Evolutionary conservation across 2,329 filamentous ascomycete species (phyloP).

Genomic region (Colletotrichum sojae): DNA sequence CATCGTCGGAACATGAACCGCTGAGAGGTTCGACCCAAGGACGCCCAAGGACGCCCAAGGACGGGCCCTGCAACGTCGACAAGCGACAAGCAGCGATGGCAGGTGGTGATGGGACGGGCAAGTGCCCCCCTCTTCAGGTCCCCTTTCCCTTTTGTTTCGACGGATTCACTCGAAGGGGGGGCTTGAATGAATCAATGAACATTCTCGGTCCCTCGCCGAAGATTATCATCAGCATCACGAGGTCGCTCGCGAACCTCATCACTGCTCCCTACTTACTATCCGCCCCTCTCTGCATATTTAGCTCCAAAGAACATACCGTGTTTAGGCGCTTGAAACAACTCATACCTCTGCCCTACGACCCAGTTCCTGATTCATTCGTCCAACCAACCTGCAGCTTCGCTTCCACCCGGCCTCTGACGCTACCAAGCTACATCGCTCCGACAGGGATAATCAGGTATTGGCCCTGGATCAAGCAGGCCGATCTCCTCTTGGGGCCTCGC

Average conservation of each 20-base stretch:
- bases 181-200: too few relatives aligned
- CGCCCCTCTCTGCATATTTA: slow-evolving; percentile 20
- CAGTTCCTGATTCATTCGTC: slow-evolving; percentile 32
- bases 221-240: neutral
- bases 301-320: neutral
- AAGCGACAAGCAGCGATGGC: slow-evolving; percentile 7
- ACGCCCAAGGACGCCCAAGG: slow-evolving; percentile 30
- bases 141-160: too few relatives aligned
- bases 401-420: slow-evolving; percentile 38
- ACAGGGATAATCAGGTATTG: slow-evolving; percentile 42
- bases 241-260: slow-evolving; percentile 1
- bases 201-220: too few relatives aligned
- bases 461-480: slow-evolving; percentile 37
- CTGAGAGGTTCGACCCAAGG: slow-evolving; percentile 28
- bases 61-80: slow-evolving; percentile 35
- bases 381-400: slow-evolving; percentile 33
- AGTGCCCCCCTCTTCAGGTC: neutral
- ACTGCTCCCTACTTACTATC: neutral
- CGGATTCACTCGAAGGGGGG: neutral
- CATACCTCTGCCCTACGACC: slow-evolving; percentile 34
- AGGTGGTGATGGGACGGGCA: slow-evolving; percentile 23
- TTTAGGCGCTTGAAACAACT: slow-evolving; percentile 19
- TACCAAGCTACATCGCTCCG: slow-evolving; percentile 35
- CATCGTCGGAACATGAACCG: slow-evolving; percentile 37
- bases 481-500: slow-evolving; percentile 32